Conservation (phyloP, 257 asterid species). For the Henckelia pumila region DNA sequence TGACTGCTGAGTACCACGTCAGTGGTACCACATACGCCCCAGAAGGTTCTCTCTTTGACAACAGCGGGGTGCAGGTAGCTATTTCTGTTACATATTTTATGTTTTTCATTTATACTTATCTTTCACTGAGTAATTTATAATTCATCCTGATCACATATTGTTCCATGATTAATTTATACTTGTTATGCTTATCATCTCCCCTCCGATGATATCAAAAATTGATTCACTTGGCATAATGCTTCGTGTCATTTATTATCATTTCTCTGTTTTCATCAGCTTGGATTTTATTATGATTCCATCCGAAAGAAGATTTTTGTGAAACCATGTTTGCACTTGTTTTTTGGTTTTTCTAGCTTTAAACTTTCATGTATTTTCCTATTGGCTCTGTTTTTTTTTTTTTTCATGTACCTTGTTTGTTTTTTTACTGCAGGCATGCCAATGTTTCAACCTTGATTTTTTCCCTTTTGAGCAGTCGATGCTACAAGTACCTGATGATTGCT, state of each 20-base stretch:
- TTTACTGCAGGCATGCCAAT: slow-evolving; percentile 1
- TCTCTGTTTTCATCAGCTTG: not conserved
- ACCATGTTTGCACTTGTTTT: slow-evolving; percentile 4
- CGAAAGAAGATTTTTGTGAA: slow-evolving; percentile 7
- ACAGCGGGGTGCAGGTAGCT: slow-evolving; percentile 60
- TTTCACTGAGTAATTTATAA: not conserved
- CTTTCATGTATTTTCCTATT: slow-evolving; percentile 6
- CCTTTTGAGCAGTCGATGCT: slow-evolving; percentile 2
- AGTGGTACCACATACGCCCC: slow-evolving; percentile 98
- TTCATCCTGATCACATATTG: slow-evolving; percentile 6
- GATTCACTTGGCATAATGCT: not conserved
- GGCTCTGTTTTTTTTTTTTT: not conserved
- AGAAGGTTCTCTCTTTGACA: slow-evolving; percentile 79
- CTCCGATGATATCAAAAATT: slow-evolving; percentile 9
- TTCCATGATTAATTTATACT: not conserved
- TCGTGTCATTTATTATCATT: slow-evolving; percentile 3
- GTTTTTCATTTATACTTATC: slow-evolving; percentile 6
- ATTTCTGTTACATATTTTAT: slow-evolving; percentile 14
- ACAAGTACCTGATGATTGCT: slow-evolving; percentile 6
- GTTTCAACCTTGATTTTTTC: not conserved
- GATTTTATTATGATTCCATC: slow-evolving; percentile 19
- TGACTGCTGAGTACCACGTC: slow-evolving; percentile 65
- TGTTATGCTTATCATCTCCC: not conserved
- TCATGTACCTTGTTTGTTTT: not conserved
- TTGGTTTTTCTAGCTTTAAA: slow-evolving; percentile 16